Evolutionary conservation across 805 yeast genomes (phyloP), one percentile per base, ranked within the genome.

Genomic region (Metschnikowia kunwiensis): DNA sequence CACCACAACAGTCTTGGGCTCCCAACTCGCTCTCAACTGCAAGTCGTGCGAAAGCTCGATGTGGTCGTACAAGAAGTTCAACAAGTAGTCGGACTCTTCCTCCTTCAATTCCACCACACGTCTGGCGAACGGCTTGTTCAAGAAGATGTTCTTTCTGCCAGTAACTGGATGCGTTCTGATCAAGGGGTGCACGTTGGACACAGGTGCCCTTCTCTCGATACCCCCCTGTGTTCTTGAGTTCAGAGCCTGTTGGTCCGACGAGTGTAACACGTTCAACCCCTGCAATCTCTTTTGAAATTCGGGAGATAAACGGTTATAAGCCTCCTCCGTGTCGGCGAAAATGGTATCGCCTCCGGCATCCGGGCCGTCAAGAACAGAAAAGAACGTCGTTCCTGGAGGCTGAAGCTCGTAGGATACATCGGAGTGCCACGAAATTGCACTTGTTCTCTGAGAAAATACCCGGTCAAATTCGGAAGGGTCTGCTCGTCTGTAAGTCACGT

Each of bases 331-430:
- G 53, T 82, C 86, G n/a, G 85, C 75, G 54, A 82, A 84, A 31
- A 82, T 63, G n/a, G 86, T 84, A 57, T 84, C 93, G 43, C 93
- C 93, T 36, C 91, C 88, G 27, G 77, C 57, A 15, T 72, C 76
- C 12, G 69, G 72, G 7, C 67, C 70, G 38, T 81, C 83, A 31
- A 82, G 63, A 38, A 80, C 77, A 13, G 77, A 68, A 51, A 84
- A 78, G 43, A 80, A 73, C 0, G 94, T 83, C 38, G 74, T 65
- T 11, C 83, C 83, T 10, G 89, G 84, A 6, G 88, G 82, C 56
- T 80, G 86, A 40, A 70, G 68, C 57, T 82, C 89, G 55, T 80
- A 83, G 21, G 86, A 74, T 26, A 80, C 82, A 56, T 83, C 93
- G 3, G 85, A 74, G 59, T 83, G 91, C 84, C 85, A 83, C 34